These are phyloP conservation scores for Fusarium ambrosium DNA, from an alignment of 2,329 filamentous ascomycete species.

Conservation along the genomic window DNA sequence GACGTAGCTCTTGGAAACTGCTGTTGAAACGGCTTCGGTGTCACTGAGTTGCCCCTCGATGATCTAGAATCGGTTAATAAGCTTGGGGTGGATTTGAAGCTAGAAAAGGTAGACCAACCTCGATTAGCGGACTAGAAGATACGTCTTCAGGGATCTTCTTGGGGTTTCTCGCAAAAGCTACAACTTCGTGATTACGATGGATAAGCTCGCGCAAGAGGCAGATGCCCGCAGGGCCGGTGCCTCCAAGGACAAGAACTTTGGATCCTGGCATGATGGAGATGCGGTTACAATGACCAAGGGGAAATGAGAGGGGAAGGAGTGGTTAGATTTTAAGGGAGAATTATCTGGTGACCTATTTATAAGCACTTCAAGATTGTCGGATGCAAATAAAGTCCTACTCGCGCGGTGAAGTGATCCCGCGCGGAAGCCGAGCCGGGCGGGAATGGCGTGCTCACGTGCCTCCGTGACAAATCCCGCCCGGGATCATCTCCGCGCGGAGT, in stretches of 20 bases:
- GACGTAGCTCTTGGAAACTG: slow-evolving; percentile 5
- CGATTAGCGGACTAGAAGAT: background rate
- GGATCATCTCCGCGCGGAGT: background rate
- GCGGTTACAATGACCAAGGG: too few relatives aligned
- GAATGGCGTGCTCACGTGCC: background rate
- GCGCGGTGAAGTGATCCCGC: background rate
- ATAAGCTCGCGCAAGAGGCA: slow-evolving; percentile 49
- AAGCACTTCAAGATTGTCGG: background rate
- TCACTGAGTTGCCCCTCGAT: slow-evolving; percentile 6
- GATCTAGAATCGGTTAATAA: background rate
- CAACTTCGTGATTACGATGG: slow-evolving; percentile 41
- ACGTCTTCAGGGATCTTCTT: slow-evolving; percentile 21
- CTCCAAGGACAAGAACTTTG: slow-evolving; percentile 46
- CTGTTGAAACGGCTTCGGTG: background rate
- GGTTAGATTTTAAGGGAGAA: background rate
- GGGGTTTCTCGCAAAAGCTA: slow-evolving; percentile 36
- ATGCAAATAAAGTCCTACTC: too few relatives aligned
- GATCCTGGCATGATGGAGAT: background rate
- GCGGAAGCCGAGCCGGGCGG: background rate
- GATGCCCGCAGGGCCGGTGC: slow-evolving; percentile 51
- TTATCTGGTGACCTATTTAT: background rate
- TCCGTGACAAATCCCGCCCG: background rate
- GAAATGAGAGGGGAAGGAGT: too few relatives aligned
- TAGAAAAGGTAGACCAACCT: slow-evolving; percentile 1
- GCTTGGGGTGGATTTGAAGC: background rate